phyloP scores from a whole-genome alignment of 2,329 filamentous ascomycete species.

The Neofusicoccum parvum region DNA sequence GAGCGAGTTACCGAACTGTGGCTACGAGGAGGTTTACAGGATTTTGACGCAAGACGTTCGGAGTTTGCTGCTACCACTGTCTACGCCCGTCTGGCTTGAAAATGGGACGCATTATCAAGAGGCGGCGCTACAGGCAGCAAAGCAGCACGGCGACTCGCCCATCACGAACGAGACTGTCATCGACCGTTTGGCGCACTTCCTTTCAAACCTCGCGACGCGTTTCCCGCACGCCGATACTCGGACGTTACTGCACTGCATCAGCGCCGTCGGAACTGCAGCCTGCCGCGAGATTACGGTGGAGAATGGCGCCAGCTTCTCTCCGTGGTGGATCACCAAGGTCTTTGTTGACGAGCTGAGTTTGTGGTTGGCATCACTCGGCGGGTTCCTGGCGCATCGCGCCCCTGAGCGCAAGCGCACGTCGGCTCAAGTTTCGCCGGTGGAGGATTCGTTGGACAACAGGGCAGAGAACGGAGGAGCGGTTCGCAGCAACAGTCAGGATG shows the following conservation, averaged over 20 bases:
- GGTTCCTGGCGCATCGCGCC: constrained; percentile 67
- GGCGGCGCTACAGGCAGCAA: constrained; percentile 21
- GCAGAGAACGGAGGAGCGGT: constrained; percentile 38
- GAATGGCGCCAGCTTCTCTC: constrained; percentile 79
- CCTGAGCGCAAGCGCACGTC: constrained; percentile 32
- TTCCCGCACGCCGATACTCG: constrained; percentile 75
- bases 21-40: constrained; percentile 58
- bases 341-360: constrained; percentile 94
- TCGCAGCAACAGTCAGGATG: constrained; percentile 34
- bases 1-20: constrained; percentile 57
- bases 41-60: constrained; percentile 65
- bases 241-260: constrained; percentile 75
- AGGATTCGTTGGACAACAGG: constrained; percentile 32
- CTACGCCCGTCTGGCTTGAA: constrained; percentile 66
- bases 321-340: constrained; percentile 94
- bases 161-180: constrained; percentile 58
- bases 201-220: constrained; percentile 66
- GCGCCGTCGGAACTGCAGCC: constrained; percentile 73
- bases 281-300: constrained; percentile 80
- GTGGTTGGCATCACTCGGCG: constrained; percentile 87
- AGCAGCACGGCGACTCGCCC: constrained; percentile 19
- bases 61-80: constrained; percentile 68
- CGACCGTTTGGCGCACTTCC: constrained; percentile 76
- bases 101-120: constrained; percentile 51
- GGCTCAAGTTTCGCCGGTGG: constrained; percentile 33